These are phyloP conservation scores for Saturnispora silvae DNA, from an alignment of 805 yeast species.

Conservation along the genomic window DNA sequence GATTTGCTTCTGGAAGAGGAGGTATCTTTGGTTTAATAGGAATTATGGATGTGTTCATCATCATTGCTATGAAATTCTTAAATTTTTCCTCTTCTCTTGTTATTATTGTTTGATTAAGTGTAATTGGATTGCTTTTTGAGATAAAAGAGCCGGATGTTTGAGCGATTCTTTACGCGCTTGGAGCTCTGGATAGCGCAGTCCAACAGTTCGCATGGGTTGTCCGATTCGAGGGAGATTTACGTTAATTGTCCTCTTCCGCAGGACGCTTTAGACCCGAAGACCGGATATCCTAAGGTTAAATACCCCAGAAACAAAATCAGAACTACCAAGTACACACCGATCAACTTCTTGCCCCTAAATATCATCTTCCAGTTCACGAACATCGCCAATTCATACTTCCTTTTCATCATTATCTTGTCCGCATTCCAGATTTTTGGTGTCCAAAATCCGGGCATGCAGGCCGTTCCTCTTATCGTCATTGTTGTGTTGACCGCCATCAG, in stretches of 20 bases:
- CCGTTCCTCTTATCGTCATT: slow-evolving; percentile 74
- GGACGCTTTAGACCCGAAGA: slow-evolving; percentile 42
- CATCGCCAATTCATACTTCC: slow-evolving; percentile 51
- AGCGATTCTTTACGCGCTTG: slow-evolving; percentile 3
- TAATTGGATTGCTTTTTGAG: not conserved
- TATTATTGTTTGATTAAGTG: not conserved
- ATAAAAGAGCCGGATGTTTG: slow-evolving; percentile 4
- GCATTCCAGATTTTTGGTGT: slow-evolving; percentile 67
- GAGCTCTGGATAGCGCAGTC: slow-evolving; percentile 2
- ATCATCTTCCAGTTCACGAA: slow-evolving; percentile 44
- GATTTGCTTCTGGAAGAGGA: not conserved
- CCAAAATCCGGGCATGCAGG: slow-evolving; percentile 58
- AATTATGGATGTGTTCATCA: too few relatives aligned
- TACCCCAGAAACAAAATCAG: slow-evolving; percentile 50
- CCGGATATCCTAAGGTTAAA: slow-evolving; percentile 32
- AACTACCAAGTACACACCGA: slow-evolving; percentile 53
- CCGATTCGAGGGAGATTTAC: slow-evolving; percentile 34
- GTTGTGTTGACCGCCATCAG: slow-evolving; percentile 63
- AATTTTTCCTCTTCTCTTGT: not conserved
- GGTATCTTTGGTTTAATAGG: too few relatives aligned
- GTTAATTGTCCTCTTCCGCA: slow-evolving; percentile 53
- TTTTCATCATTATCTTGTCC: slow-evolving; percentile 44
- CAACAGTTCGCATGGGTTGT: not conserved
- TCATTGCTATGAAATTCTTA: not conserved
- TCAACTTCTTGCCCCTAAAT: slow-evolving; percentile 48